Percentiles rank a stretch among this genome's conserved stretches.
Conservation (phyloP, 176 grass and related monocot genomes). For the Triticum monococcum region DNA sequence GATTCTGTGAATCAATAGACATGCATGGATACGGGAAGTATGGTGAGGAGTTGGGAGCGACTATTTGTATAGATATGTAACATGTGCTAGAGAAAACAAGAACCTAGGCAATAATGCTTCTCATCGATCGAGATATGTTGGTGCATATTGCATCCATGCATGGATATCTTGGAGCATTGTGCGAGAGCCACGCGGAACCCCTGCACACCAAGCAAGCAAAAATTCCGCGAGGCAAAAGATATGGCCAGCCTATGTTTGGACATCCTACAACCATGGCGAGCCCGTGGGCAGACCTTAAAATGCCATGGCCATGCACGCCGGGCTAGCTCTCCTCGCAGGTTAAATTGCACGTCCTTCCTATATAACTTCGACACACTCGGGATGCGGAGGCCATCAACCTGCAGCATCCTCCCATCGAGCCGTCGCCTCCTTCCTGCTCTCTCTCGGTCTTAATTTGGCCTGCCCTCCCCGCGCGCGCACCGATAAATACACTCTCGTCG, state of each 20-base stretch:
- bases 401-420: not conserved
- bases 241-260: not conserved
- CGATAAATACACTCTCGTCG: not conserved
- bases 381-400: slow-evolving; percentile 7
- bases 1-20: too few species aligned
- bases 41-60: too few species aligned
- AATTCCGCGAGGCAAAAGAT: not conserved
- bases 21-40: not conserved
- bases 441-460: slow-evolving; percentile 1
- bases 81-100: too few species aligned
- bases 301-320: not conserved
- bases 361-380: not conserved
- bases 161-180: not conserved
- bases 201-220: not conserved
- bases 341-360: not conserved
- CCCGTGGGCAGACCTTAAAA: slow-evolving; percentile 5
- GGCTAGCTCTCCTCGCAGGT: not conserved
- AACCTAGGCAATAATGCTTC: too few species aligned
- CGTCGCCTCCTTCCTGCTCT: not conserved
- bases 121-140: too few species aligned
- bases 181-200: not conserved
- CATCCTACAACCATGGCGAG: slow-evolving; percentile 7
- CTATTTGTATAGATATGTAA: too few species aligned
- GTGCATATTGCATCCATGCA: not conserved
- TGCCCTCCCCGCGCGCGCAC: not conserved